phyloP scores from a whole-genome alignment of 129 eudicot species.

The Tagetes erecta region DNA sequence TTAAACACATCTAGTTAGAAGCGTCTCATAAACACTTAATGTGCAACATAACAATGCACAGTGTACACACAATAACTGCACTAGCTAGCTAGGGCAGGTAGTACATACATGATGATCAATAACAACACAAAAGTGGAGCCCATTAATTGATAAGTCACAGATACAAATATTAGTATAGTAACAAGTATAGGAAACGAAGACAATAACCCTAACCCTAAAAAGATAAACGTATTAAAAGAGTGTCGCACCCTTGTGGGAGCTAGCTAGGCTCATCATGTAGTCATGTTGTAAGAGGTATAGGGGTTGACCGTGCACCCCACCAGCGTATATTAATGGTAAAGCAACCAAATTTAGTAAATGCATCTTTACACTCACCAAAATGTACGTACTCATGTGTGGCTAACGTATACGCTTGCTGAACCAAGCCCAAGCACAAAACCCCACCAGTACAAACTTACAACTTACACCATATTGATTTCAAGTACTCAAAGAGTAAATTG shows the following conservation, averaged over 20 bases:
- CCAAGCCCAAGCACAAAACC: no score
- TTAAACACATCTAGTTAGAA: neutral
- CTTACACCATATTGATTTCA: neutral
- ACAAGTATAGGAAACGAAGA: constrained; percentile 23
- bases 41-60: constrained; percentile 21
- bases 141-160: constrained; percentile 22
- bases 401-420: constrained; percentile 26
- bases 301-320: constrained; percentile 61
- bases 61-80: constrained; percentile 16
- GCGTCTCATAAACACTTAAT: neutral
- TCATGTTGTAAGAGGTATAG: constrained; percentile 42
- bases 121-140: constrained; percentile 30
- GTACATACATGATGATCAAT: neutral
- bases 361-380: constrained; percentile 17
- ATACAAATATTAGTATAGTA: constrained; percentile 14
- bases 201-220: constrained; percentile 44
- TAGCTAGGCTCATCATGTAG: constrained; percentile 21
- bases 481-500: constrained; percentile 9
- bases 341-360: constrained; percentile 53
- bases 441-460: neutral
- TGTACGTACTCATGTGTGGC: constrained; percentile 30
- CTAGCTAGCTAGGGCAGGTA: neutral
- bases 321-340: constrained; percentile 53
- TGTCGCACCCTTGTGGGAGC: constrained; percentile 42
- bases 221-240: constrained; percentile 38